A percentile compares a stretch with the other conserved stretches of the same genome.
Conservation (phyloP, 495 filamentous ascomycete genomes). For the Podospora fimiseda region DNA sequence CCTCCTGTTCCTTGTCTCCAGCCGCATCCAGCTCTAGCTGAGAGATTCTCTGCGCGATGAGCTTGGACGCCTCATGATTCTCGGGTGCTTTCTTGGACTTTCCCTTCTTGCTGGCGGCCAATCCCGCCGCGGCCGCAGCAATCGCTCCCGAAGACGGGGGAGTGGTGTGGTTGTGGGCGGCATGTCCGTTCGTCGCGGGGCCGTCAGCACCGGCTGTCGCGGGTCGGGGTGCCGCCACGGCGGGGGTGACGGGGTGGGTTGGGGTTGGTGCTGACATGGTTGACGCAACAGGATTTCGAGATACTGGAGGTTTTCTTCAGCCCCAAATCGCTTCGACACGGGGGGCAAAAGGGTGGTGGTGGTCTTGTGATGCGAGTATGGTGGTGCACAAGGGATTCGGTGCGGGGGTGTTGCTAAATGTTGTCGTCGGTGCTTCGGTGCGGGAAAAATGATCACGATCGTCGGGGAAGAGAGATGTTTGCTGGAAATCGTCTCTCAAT, state of each 20-base stretch:
- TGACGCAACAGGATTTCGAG: no score
- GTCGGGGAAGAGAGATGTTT: no score
- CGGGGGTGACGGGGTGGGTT: slow-evolving; percentile 23
- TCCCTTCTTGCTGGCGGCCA: slow-evolving; percentile 51
- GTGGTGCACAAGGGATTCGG: not conserved
- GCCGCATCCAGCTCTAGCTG: slow-evolving; percentile 90
- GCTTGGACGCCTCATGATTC: slow-evolving; percentile 78
- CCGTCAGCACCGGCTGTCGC: slow-evolving; percentile 26
- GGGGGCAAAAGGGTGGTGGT: no score
- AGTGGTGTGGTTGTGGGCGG: slow-evolving; percentile 31
- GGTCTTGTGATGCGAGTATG: not conserved
- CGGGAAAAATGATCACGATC: not conserved
- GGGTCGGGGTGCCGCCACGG: slow-evolving; percentile 21
- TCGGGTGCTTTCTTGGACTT: slow-evolving; percentile 66
- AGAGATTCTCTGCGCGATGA: slow-evolving; percentile 87
- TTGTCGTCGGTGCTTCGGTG: no score
- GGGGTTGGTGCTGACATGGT: slow-evolving; percentile 21
- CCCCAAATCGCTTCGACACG: no score
- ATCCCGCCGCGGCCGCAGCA: slow-evolving; percentile 20
- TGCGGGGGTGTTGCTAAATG: not conserved
- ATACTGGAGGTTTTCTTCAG: no score
- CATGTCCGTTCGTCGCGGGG: slow-evolving; percentile 27
- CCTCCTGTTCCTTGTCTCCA: slow-evolving; percentile 90
- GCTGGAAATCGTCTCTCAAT: not conserved
- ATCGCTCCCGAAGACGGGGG: slow-evolving; percentile 38